Percentiles rank a stretch among this genome's conserved stretches.
These are phyloP conservation scores for Brassica juncea DNA, from an alignment of 345 rosid genomes.

Conservation along the genomic window DNA sequence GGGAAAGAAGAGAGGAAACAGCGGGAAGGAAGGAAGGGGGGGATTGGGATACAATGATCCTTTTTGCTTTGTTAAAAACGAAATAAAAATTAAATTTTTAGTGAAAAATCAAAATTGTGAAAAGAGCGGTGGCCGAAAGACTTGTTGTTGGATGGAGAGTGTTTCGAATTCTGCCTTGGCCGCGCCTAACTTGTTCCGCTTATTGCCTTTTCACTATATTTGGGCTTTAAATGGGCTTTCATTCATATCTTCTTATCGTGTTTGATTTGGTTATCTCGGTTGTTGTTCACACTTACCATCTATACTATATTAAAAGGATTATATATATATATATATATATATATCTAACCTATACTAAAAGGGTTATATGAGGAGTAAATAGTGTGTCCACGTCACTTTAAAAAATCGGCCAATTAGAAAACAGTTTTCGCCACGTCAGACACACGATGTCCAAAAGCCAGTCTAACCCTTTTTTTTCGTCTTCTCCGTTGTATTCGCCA, in stretches of 20 bases:
- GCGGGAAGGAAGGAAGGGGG: conserved; percentile 9
- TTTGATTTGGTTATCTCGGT: no score
- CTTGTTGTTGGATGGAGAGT: conserved; percentile 1
- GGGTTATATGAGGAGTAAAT: no score
- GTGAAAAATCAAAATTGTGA: background rate
- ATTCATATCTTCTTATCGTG: background rate
- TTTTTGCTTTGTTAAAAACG: background rate
- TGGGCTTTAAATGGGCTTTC: background rate
- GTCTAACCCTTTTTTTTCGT: no score
- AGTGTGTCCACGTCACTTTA: no score
- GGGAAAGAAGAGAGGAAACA: conserved; percentile 32
- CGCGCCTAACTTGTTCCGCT: conserved; percentile 24
- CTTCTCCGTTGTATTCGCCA: no score
- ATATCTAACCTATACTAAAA: no score
- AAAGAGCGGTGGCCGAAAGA: conserved; percentile 34
- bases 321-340: no score
- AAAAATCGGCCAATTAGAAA: no score
- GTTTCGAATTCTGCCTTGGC: conserved; percentile 28
- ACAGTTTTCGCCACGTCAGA: no score
- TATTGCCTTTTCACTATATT: background rate
- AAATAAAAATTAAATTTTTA: background rate
- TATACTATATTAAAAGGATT: no score
- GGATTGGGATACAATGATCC: background rate
- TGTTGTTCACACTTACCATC: no score
- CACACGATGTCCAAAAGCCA: no score